A percentile compares a stretch with the other conserved stretches of the same genome.
Conservation (phyloP, 2,329 filamentous ascomycete species). For the Trichoderma sp. region DNA sequence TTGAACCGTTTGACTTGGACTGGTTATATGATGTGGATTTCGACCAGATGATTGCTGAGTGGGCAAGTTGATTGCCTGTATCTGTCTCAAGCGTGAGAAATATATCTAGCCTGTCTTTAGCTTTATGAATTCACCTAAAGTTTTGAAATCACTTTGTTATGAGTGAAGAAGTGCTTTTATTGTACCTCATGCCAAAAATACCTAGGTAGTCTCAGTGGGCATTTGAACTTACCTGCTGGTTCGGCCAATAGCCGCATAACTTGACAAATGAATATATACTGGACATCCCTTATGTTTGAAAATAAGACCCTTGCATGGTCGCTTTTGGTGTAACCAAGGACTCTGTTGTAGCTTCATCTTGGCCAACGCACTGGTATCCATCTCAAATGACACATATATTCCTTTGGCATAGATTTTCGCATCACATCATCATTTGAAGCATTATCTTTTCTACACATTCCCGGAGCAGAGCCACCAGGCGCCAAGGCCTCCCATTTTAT, state of each 20-base stretch:
- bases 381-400: background rate
- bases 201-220: background rate
- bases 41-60: conserved; percentile 38
- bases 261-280: background rate
- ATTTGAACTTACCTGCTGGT: background rate
- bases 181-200: background rate
- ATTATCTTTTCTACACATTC: conserved; percentile 29
- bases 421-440: conserved; percentile 24
- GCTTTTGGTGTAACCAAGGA: background rate
- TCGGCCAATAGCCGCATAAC: background rate
- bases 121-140: background rate
- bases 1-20: conserved; percentile 39
- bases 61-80: conserved; percentile 8
- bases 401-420: background rate
- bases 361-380: background rate
- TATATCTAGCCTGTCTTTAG: background rate
- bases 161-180: background rate
- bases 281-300: background rate
- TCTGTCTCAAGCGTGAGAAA: background rate
- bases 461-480: conserved; percentile 26
- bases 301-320: background rate
- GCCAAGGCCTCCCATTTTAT: conserved; percentile 31
- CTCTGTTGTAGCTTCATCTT: background rate
- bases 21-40: conserved; percentile 49
- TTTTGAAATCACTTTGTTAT: background rate